phyloP scores from a whole-genome alignment of 2,329 filamentous ascomycete species.

The Shiraia sp. region DNA sequence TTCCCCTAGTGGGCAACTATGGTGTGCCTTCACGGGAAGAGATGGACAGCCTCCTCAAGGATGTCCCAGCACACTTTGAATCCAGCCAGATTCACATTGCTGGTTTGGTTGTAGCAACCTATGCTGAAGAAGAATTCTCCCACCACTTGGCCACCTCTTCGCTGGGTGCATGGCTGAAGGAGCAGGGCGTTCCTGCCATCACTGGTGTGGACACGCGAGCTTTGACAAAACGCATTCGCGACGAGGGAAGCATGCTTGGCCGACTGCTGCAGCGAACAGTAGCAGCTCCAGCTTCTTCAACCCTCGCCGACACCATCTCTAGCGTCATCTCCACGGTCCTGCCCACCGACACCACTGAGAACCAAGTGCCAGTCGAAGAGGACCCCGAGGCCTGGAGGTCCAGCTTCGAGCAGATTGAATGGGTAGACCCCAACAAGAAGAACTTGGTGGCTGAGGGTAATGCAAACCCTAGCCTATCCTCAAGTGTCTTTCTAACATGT shows the following conservation, averaged over 20 bases:
- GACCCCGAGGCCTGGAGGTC: constrained; percentile 49
- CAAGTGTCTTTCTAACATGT: constrained; percentile 22
- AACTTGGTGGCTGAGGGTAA: constrained; percentile 96
- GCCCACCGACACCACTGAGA: constrained; percentile 45
- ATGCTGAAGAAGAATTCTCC: constrained; percentile 92
- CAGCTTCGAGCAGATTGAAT: constrained; percentile 79
- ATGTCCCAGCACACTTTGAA: constrained; percentile 92
- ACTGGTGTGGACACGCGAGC: constrained; percentile 93
- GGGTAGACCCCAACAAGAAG: constrained; percentile 88
- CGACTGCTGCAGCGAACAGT: constrained; percentile 77
- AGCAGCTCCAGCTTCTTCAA: constrained; percentile 32
- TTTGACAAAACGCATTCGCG: constrained; percentile 89
- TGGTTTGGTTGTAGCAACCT: constrained; percentile 86
- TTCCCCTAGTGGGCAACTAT: constrained; percentile 95
- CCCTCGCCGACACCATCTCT: too few relatives aligned
- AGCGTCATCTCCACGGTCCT: constrained; percentile 30
- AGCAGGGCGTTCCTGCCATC: constrained; percentile 91
- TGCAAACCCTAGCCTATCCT: constrained; percentile 8
- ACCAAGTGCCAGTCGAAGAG: constrained; percentile 37
- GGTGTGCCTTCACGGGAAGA: constrained; percentile 87
- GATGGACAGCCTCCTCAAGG: constrained; percentile 80
- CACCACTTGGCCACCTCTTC: constrained; percentile 92
- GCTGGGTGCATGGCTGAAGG: constrained; percentile 92
- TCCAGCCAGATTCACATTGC: constrained; percentile 91
- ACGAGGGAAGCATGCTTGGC: constrained; percentile 95